Base-by-base conservation (phyloP, 2,329 filamentous ascomycete species). In the Hysterium pulicare region DNA sequence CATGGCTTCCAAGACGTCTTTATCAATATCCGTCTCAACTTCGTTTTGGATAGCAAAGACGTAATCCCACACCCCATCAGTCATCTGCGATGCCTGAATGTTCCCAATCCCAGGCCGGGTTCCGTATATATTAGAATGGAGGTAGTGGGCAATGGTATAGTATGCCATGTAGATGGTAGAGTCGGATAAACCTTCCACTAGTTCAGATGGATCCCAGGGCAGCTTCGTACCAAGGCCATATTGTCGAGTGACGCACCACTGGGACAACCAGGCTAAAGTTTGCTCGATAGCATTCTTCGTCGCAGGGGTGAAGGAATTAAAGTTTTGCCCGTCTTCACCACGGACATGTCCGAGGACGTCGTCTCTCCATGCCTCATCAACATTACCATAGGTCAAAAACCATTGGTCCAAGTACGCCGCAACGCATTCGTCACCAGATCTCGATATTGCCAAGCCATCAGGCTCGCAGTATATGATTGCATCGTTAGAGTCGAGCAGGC, bases 391-490 rank as follows among this genome's bases (percentile, higher is more conserved):
- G 71, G 96, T 91, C 57, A 98, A 75, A 71, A 95, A 98, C 90
- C 93, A 98, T 70, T 98, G 93, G 57, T 96, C 91, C 61, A 97
- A 83, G 53, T 91, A 83, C 22, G 90, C 87, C 45, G 93, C 91
- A 45, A 95, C 90, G 64, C 93, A 97, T 54, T 94, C 88, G 61
- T 97, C 91, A 21, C 85, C 88, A 55, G 87, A 94, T 68, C 93
- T 80, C 62, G 86, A 91, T 47, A 94, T 82, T 52, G 97, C 93
- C 68, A 86, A 61, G 56, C 86, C 85, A 67, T 96, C 90, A 2
- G 93, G 93, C 68, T 98, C 93, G 10, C 88, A 90, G 63, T 97
- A 98, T 54, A 83, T 82, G 68, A 98, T 96, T 10, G 90, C 93
- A 50, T 87, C 76, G 0, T 84, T 83, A 32, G 79, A 77, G 41